Percentiles rank a stretch among this genome's conserved stretches.
phyloP scores from a whole-genome alignment of 169 alveolate genomes.

The Cryptosporidium bovis region DNA sequence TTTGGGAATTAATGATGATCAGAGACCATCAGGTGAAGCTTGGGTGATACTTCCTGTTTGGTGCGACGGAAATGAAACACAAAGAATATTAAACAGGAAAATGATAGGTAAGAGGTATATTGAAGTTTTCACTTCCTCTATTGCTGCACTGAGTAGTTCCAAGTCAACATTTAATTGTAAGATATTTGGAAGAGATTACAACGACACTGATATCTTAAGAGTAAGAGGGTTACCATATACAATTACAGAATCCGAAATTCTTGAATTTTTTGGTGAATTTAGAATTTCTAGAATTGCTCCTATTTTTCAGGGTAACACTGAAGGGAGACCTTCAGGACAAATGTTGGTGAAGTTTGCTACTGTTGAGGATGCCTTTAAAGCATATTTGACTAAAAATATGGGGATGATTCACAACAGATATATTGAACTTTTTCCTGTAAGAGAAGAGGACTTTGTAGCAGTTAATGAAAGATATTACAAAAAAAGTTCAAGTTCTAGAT shows the following conservation, averaged over 20 bases:
- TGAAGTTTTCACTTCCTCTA: conserved; percentile 50
- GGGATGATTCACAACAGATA: neutral
- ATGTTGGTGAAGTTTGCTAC: neutral
- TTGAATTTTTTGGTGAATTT: neutral
- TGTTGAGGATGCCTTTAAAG: conserved; percentile 13
- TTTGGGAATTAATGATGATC: conserved; percentile 24
- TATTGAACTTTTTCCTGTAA: conserved; percentile 20
- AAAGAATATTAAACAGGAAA: conserved; percentile 25
- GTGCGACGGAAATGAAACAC: conserved; percentile 32
- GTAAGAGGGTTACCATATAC: neutral
- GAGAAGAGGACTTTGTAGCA: conserved; percentile 6
- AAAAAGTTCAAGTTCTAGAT: neutral
- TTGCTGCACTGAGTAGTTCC: neutral
- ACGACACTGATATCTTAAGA: neutral
- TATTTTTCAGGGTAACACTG: neutral
- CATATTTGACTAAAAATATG: neutral
- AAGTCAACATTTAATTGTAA: conserved; percentile 7
- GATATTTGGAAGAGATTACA: neutral
- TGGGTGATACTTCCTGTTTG: conserved; percentile 40
- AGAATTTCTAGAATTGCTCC: conserved; percentile 12
- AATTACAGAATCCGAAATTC: neutral
- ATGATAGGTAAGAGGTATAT: conserved; percentile 56
- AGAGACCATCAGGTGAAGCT: conserved; percentile 52
- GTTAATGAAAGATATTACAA: neutral
- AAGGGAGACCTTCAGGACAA: neutral